These are phyloP conservation scores for Buddleja alternifolia DNA, from an alignment of 257 asterid species.

Conservation along the genomic window DNA sequence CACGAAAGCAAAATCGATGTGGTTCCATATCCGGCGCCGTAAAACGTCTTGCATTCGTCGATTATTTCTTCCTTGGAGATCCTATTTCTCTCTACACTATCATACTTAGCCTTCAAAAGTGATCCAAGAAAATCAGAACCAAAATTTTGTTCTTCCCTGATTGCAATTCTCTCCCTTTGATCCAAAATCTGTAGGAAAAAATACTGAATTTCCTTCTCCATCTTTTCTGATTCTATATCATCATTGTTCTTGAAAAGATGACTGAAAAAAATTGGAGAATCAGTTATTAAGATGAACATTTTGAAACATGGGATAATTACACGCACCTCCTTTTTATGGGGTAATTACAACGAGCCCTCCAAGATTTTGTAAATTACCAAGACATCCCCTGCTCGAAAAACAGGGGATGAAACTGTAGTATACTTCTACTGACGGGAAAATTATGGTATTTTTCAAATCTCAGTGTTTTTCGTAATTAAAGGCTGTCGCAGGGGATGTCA, in stretches of 20 bases:
- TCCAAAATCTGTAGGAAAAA: slow-evolving; percentile 38
- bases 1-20: slow-evolving; percentile 29
- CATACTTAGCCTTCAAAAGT: slow-evolving; percentile 33
- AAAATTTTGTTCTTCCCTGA: slow-evolving; percentile 19
- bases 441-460: no score
- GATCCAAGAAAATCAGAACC: slow-evolving; percentile 35
- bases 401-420: no score
- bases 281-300: background rate
- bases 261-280: slow-evolving; percentile 6
- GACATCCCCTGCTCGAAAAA: no score
- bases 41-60: slow-evolving; percentile 32
- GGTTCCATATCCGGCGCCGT: slow-evolving; percentile 35
- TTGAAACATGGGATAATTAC: no score
- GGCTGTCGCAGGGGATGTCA: no score
- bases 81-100: background rate
- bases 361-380: no score
- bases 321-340: no score
- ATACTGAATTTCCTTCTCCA: slow-evolving; percentile 40
- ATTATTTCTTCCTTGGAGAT: slow-evolving; percentile 28
- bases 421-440: no score
- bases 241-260: slow-evolving; percentile 28
- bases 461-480: no score
- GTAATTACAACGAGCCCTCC: no score
- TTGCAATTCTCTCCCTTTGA: slow-evolving; percentile 31
- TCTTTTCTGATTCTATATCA: slow-evolving; percentile 44